These are phyloP conservation scores for Cutaneotrichosporon sp. DNA, from an alignment of 1,284 basidiomycete species.

Conservation along the genomic window DNA sequence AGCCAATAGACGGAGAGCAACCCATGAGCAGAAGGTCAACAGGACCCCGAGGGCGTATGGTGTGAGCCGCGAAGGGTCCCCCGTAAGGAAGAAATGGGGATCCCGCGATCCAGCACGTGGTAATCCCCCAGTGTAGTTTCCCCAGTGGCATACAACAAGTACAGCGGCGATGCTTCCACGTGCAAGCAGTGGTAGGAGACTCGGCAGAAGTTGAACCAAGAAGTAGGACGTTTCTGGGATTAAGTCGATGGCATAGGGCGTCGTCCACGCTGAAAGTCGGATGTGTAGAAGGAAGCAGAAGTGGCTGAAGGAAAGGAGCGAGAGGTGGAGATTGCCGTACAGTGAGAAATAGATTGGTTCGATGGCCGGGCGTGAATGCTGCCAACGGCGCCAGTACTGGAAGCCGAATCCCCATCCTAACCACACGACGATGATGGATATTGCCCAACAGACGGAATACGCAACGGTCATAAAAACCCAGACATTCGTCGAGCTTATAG, in stretches of 20 bases:
- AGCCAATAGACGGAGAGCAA: constrained; percentile 62
- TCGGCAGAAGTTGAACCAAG: constrained; percentile 72
- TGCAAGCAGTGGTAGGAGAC: constrained; percentile 68
- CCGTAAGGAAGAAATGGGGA: constrained; percentile 62
- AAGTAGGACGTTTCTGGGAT: constrained; percentile 69
- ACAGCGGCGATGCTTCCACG: constrained; percentile 67
- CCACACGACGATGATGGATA: constrained; percentile 66
- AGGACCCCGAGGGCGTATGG: constrained; percentile 67
- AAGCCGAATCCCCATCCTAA: constrained; percentile 72
- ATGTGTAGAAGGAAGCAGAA: constrained; percentile 77
- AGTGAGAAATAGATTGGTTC: constrained; percentile 75
- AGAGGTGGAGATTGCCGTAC: constrained; percentile 64
- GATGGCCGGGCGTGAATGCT: constrained; percentile 74
- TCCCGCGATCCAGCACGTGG: too few species aligned
- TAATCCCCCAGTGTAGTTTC: constrained; percentile 43
- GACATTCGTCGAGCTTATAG: constrained; percentile 12
- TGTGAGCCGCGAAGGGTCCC: constrained; percentile 62
- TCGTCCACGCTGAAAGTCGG: constrained; percentile 60
- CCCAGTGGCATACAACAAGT: constrained; percentile 61
- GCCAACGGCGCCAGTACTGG: constrained; percentile 73
- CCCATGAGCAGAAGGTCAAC: constrained; percentile 69
- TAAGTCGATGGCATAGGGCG: constrained; percentile 29
- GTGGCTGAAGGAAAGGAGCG: constrained; percentile 69
- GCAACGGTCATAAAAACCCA: constrained; percentile 36
- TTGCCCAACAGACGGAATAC: constrained; percentile 63